phyloP scores from a whole-genome alignment of 331 rosid species.

The Phaseolus coccineus region DNA sequence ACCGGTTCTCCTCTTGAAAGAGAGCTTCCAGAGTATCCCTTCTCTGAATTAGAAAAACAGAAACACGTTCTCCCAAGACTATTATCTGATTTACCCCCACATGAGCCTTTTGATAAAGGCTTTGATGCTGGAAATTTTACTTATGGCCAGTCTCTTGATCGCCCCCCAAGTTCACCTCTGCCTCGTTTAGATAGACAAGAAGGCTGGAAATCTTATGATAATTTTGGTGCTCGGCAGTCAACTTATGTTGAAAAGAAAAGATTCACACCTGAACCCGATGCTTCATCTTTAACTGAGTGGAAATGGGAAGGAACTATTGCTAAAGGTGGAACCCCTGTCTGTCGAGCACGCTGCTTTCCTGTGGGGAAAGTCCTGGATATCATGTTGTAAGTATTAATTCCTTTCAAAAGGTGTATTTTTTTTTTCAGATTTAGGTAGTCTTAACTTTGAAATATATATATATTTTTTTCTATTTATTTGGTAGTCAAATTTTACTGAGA shows the following conservation, averaged over 20 bases:
- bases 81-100: slow-evolving; percentile 58
- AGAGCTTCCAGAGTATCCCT: slow-evolving; percentile 87
- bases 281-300: slow-evolving; percentile 77
- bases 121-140: slow-evolving; percentile 60
- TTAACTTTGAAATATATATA: slow-evolving; percentile 18
- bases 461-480: neutral
- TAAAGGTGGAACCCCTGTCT: slow-evolving; percentile 96
- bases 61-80: slow-evolving; percentile 58
- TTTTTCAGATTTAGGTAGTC: slow-evolving; percentile 23
- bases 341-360: slow-evolving; percentile 99
- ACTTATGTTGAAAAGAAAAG: slow-evolving; percentile 64
- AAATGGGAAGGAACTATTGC: slow-evolving; percentile 99
- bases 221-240: slow-evolving; percentile 56
- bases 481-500: slow-evolving; percentile 20
- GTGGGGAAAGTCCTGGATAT: slow-evolving; percentile 89
- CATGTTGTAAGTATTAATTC: slow-evolving; percentile 70
- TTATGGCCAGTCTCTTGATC: slow-evolving; percentile 66
- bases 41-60: slow-evolving; percentile 69
- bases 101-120: slow-evolving; percentile 57
- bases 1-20: slow-evolving; percentile 60
- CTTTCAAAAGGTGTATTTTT: slow-evolving; percentile 2
- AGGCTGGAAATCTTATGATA: slow-evolving; percentile 72
- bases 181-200: slow-evolving; percentile 66
- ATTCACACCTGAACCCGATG: slow-evolving; percentile 72
- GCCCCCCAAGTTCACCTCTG: slow-evolving; percentile 50